A percentile compares a stretch with the other conserved stretches of the same genome.
These are phyloP conservation scores for Camelina sativa DNA, from an alignment of 345 rosid species.

Conservation along the genomic window DNA sequence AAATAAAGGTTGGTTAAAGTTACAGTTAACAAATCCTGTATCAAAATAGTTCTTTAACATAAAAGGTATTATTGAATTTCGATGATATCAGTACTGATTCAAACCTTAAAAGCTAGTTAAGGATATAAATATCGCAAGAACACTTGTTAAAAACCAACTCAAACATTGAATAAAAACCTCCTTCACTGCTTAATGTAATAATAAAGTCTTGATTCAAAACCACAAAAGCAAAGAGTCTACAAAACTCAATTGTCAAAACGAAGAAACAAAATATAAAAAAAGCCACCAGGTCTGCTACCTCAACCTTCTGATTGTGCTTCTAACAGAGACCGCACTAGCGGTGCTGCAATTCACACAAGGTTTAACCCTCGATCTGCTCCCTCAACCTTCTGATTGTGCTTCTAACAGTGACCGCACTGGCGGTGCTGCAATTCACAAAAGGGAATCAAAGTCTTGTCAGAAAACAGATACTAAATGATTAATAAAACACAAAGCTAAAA, in stretches of 20 bases:
- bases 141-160: background rate
- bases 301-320: conserved; percentile 92
- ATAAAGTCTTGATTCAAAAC: conserved; percentile 23
- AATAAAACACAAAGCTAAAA: background rate
- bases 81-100: background rate
- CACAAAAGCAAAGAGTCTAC: background rate
- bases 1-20: background rate
- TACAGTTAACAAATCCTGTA: no score
- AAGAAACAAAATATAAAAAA: background rate
- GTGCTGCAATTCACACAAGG: conserved; percentile 53
- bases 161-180: background rate
- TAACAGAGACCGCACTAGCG: conserved; percentile 85
- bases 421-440: conserved; percentile 58
- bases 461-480: background rate
- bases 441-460: background rate
- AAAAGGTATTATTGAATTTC: no score
- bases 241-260: conserved; percentile 21
- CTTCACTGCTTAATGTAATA: background rate
- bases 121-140: background rate
- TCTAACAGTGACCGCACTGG: conserved; percentile 89
- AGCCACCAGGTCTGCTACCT: conserved; percentile 63
- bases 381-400: conserved; percentile 93
- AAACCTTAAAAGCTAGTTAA: background rate
- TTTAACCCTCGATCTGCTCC: conserved; percentile 88
- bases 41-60: no score